Evolutionary conservation across 2,329 filamentous ascomycete species (phyloP).

Genomic region (Pseudocercospora crystallina): DNA sequence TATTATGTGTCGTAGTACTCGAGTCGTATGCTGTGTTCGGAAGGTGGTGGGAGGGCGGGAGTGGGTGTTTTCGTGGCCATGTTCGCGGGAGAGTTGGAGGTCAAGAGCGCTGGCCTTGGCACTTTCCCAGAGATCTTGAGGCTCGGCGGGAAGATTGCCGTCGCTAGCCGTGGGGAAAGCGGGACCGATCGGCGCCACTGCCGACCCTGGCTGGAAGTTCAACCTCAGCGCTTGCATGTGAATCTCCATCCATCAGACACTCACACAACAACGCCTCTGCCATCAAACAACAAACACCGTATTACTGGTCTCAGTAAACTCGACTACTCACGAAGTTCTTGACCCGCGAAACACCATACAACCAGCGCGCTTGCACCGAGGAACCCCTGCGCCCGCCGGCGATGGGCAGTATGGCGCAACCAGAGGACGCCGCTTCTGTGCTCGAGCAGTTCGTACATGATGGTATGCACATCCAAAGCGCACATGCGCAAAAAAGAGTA

Average conservation of each 20-base stretch:
- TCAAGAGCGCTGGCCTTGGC: no score
- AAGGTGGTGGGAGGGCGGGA: not conserved
- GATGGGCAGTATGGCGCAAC: conserved; percentile 40
- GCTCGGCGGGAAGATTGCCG: no score
- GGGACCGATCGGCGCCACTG: not conserved
- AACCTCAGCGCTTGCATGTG: conserved; percentile 17
- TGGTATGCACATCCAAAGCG: conserved; percentile 42
- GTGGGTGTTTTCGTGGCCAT: not conserved
- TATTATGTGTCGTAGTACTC: no score
- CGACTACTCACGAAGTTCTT: not conserved
- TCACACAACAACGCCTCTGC: not conserved
- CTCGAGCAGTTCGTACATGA: conserved; percentile 77
- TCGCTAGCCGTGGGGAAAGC: no score
- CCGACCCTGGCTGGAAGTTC: not conserved
- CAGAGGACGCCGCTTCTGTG: conserved; percentile 66
- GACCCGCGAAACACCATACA: not conserved
- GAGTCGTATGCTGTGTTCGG: not conserved
- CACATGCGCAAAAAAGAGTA: no score
- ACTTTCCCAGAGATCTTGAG: no score
- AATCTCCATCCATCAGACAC: conserved; percentile 15
- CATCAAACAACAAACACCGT: not conserved
- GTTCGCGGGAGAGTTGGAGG: not conserved
- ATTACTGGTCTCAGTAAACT: not conserved
- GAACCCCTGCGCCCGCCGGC: not conserved
- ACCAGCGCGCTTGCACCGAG: not conserved